phyloP scores from a whole-genome alignment of 345 rosid genomes.

The Garcia nutans region DNA sequence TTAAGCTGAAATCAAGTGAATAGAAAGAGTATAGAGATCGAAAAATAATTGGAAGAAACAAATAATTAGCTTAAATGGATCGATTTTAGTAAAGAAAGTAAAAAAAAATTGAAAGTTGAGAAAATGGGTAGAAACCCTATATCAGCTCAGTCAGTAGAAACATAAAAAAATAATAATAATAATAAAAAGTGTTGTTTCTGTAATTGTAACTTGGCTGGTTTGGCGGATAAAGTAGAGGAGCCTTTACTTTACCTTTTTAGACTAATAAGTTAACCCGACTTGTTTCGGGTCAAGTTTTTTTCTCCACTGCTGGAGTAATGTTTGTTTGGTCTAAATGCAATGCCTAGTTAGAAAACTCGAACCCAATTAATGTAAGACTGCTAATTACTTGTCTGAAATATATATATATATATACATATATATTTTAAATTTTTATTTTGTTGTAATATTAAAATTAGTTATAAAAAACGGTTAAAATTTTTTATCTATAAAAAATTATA shows the following conservation, averaged over 20 bases:
- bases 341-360: too few species aligned
- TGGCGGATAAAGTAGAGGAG: slow-evolving; percentile 24
- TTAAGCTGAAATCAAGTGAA: neutral
- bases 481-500: too few species aligned
- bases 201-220: slow-evolving; percentile 18
- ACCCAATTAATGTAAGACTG: too few species aligned
- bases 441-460: too few species aligned
- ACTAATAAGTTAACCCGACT: slow-evolving; percentile 24
- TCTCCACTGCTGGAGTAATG: too few species aligned
- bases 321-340: too few species aligned
- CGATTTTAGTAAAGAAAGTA: slow-evolving; percentile 7
- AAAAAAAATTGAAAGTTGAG: neutral
- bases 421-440: too few species aligned
- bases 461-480: too few species aligned
- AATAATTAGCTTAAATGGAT: slow-evolving; percentile 5
- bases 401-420: too few species aligned
- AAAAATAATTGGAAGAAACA: neutral
- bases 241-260: slow-evolving; percentile 18
- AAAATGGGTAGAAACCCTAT: slow-evolving; percentile 32
- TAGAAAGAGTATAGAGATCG: slow-evolving; percentile 1
- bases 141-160: slow-evolving; percentile 24
- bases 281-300: slow-evolving; percentile 5
- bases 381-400: too few species aligned
- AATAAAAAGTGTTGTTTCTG: neutral
- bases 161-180: too few species aligned